These are phyloP conservation scores for Staphylotrichum longicolle DNA, from an alignment of 495 filamentous ascomycete genomes.

Conservation along the genomic window DNA sequence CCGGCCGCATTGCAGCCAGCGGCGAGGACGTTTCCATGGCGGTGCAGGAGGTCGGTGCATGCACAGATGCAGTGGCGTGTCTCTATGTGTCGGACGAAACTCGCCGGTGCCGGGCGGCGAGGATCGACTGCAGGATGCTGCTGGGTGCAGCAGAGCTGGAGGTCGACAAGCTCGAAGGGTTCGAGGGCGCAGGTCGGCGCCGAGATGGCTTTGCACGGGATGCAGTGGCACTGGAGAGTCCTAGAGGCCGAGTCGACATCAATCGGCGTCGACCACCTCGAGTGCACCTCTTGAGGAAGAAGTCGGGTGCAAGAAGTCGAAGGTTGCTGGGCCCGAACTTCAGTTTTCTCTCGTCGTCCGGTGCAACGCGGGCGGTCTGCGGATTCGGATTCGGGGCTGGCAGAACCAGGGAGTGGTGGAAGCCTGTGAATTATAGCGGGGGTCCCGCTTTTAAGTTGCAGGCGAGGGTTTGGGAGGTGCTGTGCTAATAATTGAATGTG, in stretches of 20 bases:
- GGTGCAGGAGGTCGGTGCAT: constrained; percentile 4
- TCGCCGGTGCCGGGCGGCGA: background rate
- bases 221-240: constrained; percentile 16
- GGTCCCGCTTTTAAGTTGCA: constrained; percentile 24
- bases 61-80: constrained; percentile 1
- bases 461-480: constrained; percentile 5
- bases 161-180: background rate
- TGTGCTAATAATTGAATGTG: background rate
- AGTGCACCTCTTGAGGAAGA: constrained; percentile 12
- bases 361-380: constrained; percentile 41
- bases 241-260: constrained; percentile 12
- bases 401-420: constrained; percentile 25
- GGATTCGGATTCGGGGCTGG: constrained; percentile 26
- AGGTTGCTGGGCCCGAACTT: constrained; percentile 28
- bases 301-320: constrained; percentile 17
- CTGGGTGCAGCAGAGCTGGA: background rate
- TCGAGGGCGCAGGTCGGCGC: background rate
- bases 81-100: background rate
- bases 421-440: constrained; percentile 29
- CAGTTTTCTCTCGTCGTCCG: constrained; percentile 37
- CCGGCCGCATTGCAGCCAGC: constrained; percentile 88
- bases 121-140: background rate
- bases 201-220: constrained; percentile 21
- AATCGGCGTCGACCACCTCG: constrained; percentile 16
- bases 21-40: constrained; percentile 92